phyloP scores from a whole-genome alignment of 2,329 filamentous ascomycete genomes.

The Berkeleyomyces basicola region DNA sequence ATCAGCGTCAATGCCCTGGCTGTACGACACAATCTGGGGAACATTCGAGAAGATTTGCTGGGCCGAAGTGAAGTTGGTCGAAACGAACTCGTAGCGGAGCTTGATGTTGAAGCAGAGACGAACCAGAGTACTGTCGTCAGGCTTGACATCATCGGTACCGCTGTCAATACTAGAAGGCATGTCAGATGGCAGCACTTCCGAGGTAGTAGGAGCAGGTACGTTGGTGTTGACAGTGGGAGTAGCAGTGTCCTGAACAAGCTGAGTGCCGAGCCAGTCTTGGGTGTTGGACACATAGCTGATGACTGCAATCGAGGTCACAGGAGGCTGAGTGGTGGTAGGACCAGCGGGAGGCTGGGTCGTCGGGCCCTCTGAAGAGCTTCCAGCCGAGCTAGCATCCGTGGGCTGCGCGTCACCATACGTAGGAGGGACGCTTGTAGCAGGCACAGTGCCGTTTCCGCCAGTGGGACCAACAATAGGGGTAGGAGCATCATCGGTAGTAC shows the following conservation, averaged over 20 bases:
- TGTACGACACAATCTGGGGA: conserved; percentile 52
- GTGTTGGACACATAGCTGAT: conserved; percentile 11
- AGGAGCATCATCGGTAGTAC: conserved; percentile 12
- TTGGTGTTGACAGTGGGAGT: conserved; percentile 14
- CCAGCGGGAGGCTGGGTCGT: conserved; percentile 14
- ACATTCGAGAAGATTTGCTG: conserved; percentile 73
- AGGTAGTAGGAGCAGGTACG: conserved; percentile 18
- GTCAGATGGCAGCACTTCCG: conserved; percentile 41
- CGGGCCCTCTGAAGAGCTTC: not conserved
- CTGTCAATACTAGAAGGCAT: conserved; percentile 57
- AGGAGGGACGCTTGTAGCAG: not conserved
- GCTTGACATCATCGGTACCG: conserved; percentile 43
- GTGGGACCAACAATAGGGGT: conserved; percentile 13
- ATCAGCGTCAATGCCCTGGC: conserved; percentile 35
- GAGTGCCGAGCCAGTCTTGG: conserved; percentile 13
- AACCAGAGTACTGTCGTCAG: conserved; percentile 52
- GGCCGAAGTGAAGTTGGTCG: conserved; percentile 51
- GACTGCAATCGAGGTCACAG: conserved; percentile 14
- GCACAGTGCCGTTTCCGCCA: conserved; percentile 10
- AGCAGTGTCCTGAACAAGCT: conserved; percentile 13
- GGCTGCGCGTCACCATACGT: not conserved
- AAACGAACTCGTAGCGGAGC: conserved; percentile 74
- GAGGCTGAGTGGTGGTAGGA: conserved; percentile 13
- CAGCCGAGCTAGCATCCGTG: not conserved
- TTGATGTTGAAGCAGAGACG: conserved; percentile 72